Percentiles rank a stretch among this genome's conserved stretches.
Evolutionary conservation across 2,329 filamentous ascomycete species (phyloP).

Genomic region (Colletotrichum higginsianum): DNA sequence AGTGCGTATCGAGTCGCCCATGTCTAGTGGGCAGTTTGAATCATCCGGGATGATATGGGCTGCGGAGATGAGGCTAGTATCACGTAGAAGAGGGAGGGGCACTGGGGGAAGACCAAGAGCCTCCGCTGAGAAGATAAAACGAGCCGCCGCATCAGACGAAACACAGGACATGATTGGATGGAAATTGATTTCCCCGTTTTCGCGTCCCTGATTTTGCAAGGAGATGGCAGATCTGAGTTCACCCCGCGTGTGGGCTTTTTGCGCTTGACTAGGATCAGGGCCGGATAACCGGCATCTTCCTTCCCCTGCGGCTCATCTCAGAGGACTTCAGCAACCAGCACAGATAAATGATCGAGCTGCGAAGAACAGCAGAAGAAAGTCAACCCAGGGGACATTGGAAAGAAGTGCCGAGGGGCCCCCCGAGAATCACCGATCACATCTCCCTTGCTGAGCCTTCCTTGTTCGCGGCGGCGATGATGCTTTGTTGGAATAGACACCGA

Average conservation of each 20-base stretch:
- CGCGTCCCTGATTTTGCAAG: not conserved
- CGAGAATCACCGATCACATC: too few species aligned
- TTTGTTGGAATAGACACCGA: too few species aligned
- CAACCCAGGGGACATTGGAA: not conserved
- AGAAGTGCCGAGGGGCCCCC: not conserved
- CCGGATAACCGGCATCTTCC: constrained; percentile 18
- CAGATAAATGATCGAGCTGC: not conserved
- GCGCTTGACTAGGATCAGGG: constrained; percentile 20
- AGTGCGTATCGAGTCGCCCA: not conserved
- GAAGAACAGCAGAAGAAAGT: not conserved
- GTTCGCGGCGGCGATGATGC: too few species aligned
- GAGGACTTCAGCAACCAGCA: not conserved
- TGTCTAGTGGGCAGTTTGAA: not conserved
- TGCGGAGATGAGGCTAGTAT: constrained; percentile 29
- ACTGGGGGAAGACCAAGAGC: not conserved
- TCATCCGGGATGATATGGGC: constrained; percentile 21
- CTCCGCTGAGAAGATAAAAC: constrained; percentile 10
- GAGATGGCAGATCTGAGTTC: constrained; percentile 8
- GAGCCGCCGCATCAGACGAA: constrained; percentile 21
- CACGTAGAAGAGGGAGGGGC: not conserved
- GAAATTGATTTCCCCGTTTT: constrained; percentile 19
- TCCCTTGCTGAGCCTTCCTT: too few species aligned
- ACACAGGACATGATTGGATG: constrained; percentile 19
- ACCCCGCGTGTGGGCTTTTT: not conserved
- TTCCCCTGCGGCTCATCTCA: not conserved